These are phyloP conservation scores for Penicillium sp. DNA, from an alignment of 2,329 filamentous ascomycete genomes.

Conservation along the genomic window DNA sequence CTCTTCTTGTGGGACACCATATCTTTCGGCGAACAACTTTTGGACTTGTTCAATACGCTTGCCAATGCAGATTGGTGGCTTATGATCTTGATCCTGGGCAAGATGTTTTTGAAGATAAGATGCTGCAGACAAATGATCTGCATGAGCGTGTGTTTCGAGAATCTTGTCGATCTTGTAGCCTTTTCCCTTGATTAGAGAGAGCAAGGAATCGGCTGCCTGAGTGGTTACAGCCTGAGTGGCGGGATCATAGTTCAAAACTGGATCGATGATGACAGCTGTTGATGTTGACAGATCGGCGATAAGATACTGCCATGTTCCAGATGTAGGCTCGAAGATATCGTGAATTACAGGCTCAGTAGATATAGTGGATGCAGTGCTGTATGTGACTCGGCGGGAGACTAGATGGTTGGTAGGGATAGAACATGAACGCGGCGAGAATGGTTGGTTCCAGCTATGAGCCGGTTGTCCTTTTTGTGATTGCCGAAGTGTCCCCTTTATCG, in stretches of 20 bases:
- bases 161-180: constrained; percentile 53
- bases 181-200: constrained; percentile 45
- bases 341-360: constrained; percentile 25
- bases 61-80: constrained; percentile 56
- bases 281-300: constrained; percentile 54
- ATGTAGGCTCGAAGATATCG: constrained; percentile 39
- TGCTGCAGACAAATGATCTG: constrained; percentile 58
- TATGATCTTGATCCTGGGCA: constrained; percentile 30
- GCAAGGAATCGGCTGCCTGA: constrained; percentile 51
- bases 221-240: constrained; percentile 49
- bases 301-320: constrained; percentile 62
- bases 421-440: background rate
- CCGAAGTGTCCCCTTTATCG: background rate
- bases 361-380: constrained; percentile 8
- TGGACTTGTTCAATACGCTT: constrained; percentile 57
- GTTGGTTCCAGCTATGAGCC: background rate
- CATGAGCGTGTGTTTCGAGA: constrained; percentile 58
- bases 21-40: constrained; percentile 50
- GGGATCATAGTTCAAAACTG: constrained; percentile 59
- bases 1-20: constrained; percentile 48
- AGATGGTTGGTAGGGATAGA: background rate
- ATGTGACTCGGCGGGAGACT: background rate
- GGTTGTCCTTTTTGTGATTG: background rate
- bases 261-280: constrained; percentile 58
- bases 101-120: constrained; percentile 55